These are phyloP conservation scores for Filosporella fistucella DNA, from an alignment of 495 filamentous ascomycete species.

Conservation along the genomic window DNA sequence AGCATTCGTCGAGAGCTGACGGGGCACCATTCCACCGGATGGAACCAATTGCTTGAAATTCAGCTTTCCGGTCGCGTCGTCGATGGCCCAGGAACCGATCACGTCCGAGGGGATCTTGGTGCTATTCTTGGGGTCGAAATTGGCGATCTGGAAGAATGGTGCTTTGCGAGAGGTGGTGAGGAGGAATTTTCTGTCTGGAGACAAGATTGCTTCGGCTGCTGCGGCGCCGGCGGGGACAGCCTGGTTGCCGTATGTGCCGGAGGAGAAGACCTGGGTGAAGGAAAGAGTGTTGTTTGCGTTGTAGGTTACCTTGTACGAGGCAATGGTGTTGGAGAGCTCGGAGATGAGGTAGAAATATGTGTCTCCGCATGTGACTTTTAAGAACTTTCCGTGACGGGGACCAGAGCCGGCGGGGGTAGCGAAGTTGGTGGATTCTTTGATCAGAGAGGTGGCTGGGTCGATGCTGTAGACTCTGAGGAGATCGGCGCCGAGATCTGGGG, in stretches of 20 bases:
- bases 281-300: conserved; percentile 32
- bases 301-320: conserved; percentile 56
- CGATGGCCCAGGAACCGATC: conserved; percentile 33
- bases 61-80: conserved; percentile 42
- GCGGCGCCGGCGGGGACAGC: conserved; percentile 33
- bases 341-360: conserved; percentile 58
- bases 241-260: conserved; percentile 34
- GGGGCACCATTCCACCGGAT: conserved; percentile 54
- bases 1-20: conserved; percentile 63
- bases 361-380: conserved; percentile 32
- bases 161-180: conserved; percentile 61
- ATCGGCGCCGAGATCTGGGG: conserved; percentile 71
- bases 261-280: conserved; percentile 39
- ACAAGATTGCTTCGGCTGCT: conserved; percentile 53
- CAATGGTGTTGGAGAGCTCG: conserved; percentile 57
- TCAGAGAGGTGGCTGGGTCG: conserved; percentile 31
- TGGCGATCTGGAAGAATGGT: conserved; percentile 37
- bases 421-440: conserved; percentile 31
- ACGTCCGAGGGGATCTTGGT: conserved; percentile 32
- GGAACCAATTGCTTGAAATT: conserved; percentile 44
- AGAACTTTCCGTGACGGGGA: conserved; percentile 65
- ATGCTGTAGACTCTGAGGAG: conserved; percentile 60
- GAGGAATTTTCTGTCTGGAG: conserved; percentile 54
- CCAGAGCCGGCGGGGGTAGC: conserved; percentile 46
- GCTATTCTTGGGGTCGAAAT: conserved; percentile 37